These are phyloP conservation scores for Setaria viridis DNA, from an alignment of 202 grass and related monocot species.

Conservation along the genomic window DNA sequence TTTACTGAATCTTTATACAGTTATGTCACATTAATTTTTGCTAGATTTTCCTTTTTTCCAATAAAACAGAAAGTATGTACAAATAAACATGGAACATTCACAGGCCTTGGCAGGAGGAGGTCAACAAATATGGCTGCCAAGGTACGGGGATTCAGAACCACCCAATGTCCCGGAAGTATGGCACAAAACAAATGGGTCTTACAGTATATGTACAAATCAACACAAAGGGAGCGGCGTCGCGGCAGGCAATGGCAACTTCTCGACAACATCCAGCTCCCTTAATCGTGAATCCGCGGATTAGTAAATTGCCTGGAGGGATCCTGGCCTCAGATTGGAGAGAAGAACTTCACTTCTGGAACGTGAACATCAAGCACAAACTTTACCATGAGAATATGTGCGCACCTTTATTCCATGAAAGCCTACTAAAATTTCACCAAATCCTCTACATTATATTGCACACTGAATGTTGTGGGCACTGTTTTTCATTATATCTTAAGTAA, in stretches of 20 bases:
- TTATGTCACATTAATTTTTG: conserved; percentile 54
- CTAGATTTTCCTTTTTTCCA: conserved; percentile 51
- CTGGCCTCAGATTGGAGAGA: conserved; percentile 56
- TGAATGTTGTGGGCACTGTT: conserved; percentile 50
- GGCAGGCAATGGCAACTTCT: conserved; percentile 69
- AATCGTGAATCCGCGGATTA: conserved; percentile 59
- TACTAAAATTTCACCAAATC: conserved; percentile 58
- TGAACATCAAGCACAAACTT: conserved; percentile 47
- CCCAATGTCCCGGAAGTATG: conserved; percentile 67
- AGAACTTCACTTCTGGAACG: conserved; percentile 50
- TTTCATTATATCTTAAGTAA: conserved; percentile 52
- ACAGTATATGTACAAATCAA: conserved; percentile 83
- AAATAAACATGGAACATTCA: conserved; percentile 87
- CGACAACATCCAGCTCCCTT: conserved; percentile 56
- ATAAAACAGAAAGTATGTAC: conserved; percentile 84
- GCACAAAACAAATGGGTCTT: conserved; percentile 85
- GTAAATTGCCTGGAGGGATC: conserved; percentile 58
- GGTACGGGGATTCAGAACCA: conserved; percentile 53
- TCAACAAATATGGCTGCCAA: conserved; percentile 82
- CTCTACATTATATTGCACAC: conserved; percentile 56
- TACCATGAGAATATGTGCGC: conserved; percentile 62
- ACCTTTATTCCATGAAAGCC: conserved; percentile 60
- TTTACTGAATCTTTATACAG: conserved; percentile 71
- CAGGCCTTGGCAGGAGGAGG: conserved; percentile 60
- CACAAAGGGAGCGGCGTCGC: conserved; percentile 52